Conservation (phyloP, 2,329 filamentous ascomycete species). For the Knoxdaviesia capensis region DNA sequence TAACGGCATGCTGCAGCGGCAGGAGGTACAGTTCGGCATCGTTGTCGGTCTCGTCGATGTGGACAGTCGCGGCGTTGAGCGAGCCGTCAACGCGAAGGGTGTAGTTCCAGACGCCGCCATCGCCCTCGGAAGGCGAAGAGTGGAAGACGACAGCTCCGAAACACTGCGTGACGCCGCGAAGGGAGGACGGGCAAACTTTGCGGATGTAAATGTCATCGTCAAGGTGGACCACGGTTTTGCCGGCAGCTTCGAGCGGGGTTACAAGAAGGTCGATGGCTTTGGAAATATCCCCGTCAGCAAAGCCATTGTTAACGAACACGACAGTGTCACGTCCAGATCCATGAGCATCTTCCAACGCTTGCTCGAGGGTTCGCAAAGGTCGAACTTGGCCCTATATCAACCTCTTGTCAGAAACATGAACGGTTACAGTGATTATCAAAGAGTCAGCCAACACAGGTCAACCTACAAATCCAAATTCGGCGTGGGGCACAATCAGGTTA, state of each 20-base stretch:
- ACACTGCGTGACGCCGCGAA: constrained; percentile 49
- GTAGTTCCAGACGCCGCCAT: constrained; percentile 60
- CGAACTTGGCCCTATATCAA: constrained; percentile 23
- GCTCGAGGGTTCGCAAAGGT: constrained; percentile 40
- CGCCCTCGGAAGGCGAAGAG: constrained; percentile 53
- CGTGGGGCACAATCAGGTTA: constrained; percentile 66
- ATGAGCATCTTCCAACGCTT: constrained; percentile 38
- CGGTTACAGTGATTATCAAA: neutral
- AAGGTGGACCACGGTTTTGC: constrained; percentile 34
- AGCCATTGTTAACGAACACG: constrained; percentile 60
- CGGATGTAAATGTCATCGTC: constrained; percentile 35
- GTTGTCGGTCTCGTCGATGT: constrained; percentile 44
- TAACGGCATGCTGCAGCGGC: constrained; percentile 62
- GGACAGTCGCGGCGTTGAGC: constrained; percentile 37
- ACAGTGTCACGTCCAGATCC: constrained; percentile 43
- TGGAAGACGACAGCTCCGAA: constrained; percentile 58
- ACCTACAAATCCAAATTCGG: constrained; percentile 44
- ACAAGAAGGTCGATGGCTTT: constrained; percentile 45
- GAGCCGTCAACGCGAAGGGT: constrained; percentile 59
- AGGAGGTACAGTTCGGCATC: constrained; percentile 59
- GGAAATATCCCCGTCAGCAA: constrained; percentile 49
- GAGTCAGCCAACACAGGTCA: neutral
- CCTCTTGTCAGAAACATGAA: neutral
- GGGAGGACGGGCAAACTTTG: constrained; percentile 38
- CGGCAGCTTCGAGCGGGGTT: constrained; percentile 31